A percentile compares a stretch with the other conserved stretches of the same genome.
phyloP scores from a whole-genome alignment of 768 basidiomycete genomes.

The Clitopilus passeckerianus region DNA sequence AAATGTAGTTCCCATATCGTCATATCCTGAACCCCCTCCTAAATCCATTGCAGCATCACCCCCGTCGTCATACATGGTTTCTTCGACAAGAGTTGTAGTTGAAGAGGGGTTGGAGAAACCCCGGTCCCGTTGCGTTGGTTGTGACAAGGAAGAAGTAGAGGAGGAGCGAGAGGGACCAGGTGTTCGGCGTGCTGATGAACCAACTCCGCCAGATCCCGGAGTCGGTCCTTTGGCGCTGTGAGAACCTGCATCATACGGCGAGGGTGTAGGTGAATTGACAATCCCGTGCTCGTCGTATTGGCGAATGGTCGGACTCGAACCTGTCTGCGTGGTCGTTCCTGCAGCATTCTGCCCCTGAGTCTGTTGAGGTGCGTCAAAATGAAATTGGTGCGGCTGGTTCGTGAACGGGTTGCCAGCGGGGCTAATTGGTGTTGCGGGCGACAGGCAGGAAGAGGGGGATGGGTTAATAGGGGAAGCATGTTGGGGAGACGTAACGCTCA shows the following conservation, averaged over 20 bases:
- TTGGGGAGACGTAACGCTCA: slow-evolving; percentile 63
- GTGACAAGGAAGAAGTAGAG: slow-evolving; percentile 48
- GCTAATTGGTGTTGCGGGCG: slow-evolving; percentile 59
- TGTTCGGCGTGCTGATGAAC: slow-evolving; percentile 13
- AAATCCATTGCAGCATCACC: slow-evolving; percentile 32
- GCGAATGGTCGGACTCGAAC: background rate
- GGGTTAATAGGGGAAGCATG: slow-evolving; percentile 60
- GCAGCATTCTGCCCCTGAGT: slow-evolving; percentile 5
- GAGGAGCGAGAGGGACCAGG: slow-evolving; percentile 32
- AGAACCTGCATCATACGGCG: slow-evolving; percentile 18
- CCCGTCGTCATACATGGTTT: slow-evolving; percentile 33
- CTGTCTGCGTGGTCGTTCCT: background rate
- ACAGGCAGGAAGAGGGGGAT: slow-evolving; percentile 32
- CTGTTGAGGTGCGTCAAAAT: slow-evolving; percentile 39
- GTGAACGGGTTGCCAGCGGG: slow-evolving; percentile 38
- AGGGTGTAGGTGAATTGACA: slow-evolving; percentile 10
- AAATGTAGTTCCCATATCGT: slow-evolving; percentile 46
- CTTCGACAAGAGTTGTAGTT: slow-evolving; percentile 28
- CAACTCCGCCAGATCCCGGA: background rate
- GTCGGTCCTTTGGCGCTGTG: slow-evolving; percentile 13
- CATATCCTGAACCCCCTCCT: slow-evolving; percentile 34
- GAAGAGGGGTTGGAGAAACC: slow-evolving; percentile 46
- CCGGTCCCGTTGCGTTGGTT: slow-evolving; percentile 57
- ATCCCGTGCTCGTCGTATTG: slow-evolving; percentile 23
- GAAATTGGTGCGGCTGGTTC: slow-evolving; percentile 25